phyloP scores from a whole-genome alignment of 225 moss, liverwort and hornwort genomes.

The Physcomitrium patens region DNA sequence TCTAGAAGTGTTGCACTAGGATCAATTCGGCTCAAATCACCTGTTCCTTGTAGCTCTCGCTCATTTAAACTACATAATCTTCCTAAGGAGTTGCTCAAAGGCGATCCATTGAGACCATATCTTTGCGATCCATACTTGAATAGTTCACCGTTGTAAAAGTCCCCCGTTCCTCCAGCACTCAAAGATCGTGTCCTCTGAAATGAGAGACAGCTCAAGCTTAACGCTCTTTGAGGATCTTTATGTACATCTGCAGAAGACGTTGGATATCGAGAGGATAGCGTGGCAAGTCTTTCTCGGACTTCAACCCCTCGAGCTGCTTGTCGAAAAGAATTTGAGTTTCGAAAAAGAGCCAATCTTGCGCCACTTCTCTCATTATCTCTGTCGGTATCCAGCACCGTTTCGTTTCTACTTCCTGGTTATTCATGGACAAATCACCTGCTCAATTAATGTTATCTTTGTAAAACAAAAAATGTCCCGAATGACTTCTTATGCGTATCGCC shows the following conservation, averaged over 20 bases:
- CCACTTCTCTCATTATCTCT: conserved; percentile 31
- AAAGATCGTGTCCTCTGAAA: conserved; percentile 39
- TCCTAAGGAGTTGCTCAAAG: conserved; percentile 19
- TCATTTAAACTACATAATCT: conserved; percentile 29
- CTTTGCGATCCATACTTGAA: conserved; percentile 45
- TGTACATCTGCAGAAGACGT: conserved; percentile 19
- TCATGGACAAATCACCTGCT: background rate
- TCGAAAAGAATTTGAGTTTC: conserved; percentile 49
- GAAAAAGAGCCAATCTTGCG: conserved; percentile 38
- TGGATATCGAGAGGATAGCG: conserved; percentile 43
- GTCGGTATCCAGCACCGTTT: conserved; percentile 27
- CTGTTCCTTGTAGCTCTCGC: conserved; percentile 13
- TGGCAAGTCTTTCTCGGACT: conserved; percentile 44
- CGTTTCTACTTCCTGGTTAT: conserved; percentile 44
- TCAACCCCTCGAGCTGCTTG: conserved; percentile 55
- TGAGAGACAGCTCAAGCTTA: conserved; percentile 42
- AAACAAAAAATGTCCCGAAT: too few species aligned
- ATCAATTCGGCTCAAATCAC: conserved; percentile 21
- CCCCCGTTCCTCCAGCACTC: conserved; percentile 17
- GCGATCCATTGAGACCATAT: conserved; percentile 28
- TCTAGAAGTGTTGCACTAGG: background rate
- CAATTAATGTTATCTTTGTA: background rate
- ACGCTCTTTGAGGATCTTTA: conserved; percentile 28
- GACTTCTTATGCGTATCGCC: too few species aligned
- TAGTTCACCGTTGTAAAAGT: conserved; percentile 27